phyloP scores from a whole-genome alignment of 179 eudicot species.

The Spinacia oleracea region DNA sequence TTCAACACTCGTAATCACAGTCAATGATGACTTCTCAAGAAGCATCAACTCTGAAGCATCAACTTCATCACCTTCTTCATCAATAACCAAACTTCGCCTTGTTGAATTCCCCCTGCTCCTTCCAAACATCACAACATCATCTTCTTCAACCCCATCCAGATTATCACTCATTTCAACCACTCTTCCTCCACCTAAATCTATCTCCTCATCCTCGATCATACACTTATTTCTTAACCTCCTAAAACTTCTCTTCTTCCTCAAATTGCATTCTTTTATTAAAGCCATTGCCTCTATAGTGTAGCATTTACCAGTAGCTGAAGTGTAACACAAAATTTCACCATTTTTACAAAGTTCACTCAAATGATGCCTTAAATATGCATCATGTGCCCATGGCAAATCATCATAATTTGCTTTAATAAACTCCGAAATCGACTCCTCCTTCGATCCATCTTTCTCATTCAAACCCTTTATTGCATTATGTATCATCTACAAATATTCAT shows the following conservation, averaged over 20 bases:
- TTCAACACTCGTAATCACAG: not conserved
- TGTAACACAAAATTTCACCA: constrained; percentile 35
- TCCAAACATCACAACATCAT: not conserved
- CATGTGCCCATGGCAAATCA: constrained; percentile 77
- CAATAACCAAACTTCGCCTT: constrained; percentile 7
- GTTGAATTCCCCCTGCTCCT: constrained; percentile 7
- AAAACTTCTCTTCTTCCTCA: constrained; percentile 7
- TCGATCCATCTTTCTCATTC: constrained; percentile 55
- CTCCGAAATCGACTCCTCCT: constrained; percentile 48
- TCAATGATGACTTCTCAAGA: not conserved
- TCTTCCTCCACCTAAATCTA: constrained; percentile 7
- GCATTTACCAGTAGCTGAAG: constrained; percentile 2
- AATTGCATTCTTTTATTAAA: not conserved
- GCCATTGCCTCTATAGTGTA: constrained; percentile 20
- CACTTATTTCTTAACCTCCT: constrained; percentile 8
- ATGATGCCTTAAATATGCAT: constrained; percentile 49
- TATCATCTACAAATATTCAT: constrained; percentile 56
- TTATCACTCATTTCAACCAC: constrained; percentile 1
- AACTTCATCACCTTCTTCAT: constrained; percentile 20
- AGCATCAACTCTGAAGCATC: not conserved
- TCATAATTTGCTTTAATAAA: constrained; percentile 37
- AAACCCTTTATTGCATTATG: constrained; percentile 44
- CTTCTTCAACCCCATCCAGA: constrained; percentile 16
- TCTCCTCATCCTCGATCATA: constrained; percentile 10
- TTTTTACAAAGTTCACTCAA: constrained; percentile 45